phyloP scores from a whole-genome alignment of 1,284 basidiomycete genomes.

The Moniliella sp. region DNA sequence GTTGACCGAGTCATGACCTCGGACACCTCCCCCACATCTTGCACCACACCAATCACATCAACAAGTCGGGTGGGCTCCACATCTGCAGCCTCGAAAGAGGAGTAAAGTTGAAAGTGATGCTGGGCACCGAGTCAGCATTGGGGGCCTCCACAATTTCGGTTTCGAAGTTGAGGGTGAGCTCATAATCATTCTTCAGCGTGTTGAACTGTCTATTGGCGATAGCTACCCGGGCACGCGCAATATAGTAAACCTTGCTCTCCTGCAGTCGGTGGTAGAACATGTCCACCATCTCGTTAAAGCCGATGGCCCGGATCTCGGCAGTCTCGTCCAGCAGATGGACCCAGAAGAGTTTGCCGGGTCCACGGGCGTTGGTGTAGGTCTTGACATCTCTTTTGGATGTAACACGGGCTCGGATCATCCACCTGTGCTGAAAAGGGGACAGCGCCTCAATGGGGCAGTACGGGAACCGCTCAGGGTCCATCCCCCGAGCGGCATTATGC shows the following conservation, averaged over 20 bases:
- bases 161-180: constrained; percentile 56
- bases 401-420: constrained; percentile 85
- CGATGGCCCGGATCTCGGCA: constrained; percentile 43
- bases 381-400: constrained; percentile 72
- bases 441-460: constrained; percentile 77
- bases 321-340: constrained; percentile 84
- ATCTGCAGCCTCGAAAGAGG: constrained; percentile 22
- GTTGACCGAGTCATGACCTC: constrained; percentile 29
- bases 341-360: constrained; percentile 86
- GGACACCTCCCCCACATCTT: constrained; percentile 21
- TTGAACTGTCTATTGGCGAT: constrained; percentile 94
- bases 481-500: no score
- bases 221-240: constrained; percentile 72
- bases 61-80: constrained; percentile 34
- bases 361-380: constrained; percentile 67
- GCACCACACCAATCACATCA: constrained; percentile 26
- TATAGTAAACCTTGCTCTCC: constrained; percentile 77
- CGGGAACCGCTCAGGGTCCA: no score
- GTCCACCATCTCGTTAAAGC: constrained; percentile 71
- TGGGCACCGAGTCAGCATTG: constrained; percentile 19
- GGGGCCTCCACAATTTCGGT: constrained; percentile 23
- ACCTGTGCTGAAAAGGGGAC: constrained; percentile 87
- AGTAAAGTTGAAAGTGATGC: constrained; percentile 31
- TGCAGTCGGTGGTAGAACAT: constrained; percentile 60
- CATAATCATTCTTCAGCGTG: constrained; percentile 76